Percentiles rank a stretch among this genome's conserved stretches.
Evolutionary conservation across 2,329 filamentous ascomycete species (phyloP).

Genomic region (Albifimbria verrucaria): DNA sequence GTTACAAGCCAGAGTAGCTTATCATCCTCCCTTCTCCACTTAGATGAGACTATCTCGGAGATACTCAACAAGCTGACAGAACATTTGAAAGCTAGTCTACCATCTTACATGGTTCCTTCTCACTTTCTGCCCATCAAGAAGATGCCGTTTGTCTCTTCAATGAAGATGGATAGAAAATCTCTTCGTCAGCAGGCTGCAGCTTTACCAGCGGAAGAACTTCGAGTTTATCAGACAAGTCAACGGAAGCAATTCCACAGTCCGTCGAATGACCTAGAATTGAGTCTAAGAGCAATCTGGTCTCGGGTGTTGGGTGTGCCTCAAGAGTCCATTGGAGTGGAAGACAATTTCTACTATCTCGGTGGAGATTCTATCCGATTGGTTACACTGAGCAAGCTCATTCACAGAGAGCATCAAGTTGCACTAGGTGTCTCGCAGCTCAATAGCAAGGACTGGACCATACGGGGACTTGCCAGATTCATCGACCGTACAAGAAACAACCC

Average conservation of each 20-base stretch:
- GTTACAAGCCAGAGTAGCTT: too few species aligned
- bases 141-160: conserved; percentile 13
- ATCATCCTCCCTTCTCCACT: too few species aligned
- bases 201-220: conserved; percentile 7
- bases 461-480: conserved; percentile 11
- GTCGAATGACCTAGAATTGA: neutral
- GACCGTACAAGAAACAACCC: too few species aligned
- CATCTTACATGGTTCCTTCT: conserved; percentile 12
- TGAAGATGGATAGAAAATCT: conserved; percentile 12
- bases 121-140: conserved; percentile 7
- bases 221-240: conserved; percentile 1
- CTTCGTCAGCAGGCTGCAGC: neutral
- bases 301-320: conserved; percentile 5
- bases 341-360: conserved; percentile 15
- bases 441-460: conserved; percentile 12
- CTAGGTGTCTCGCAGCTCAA: conserved; percentile 14
- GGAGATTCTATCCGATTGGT: conserved; percentile 16
- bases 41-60: too few species aligned
- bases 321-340: conserved; percentile 9
- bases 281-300: conserved; percentile 5
- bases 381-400: conserved; percentile 9
- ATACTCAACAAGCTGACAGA: too few species aligned
- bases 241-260: neutral
- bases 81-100: conserved; percentile 11
- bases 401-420: conserved; percentile 10